A percentile compares a stretch with the other conserved stretches of the same genome.
These are phyloP conservation scores for Saccharomyces pastorianus DNA, from an alignment of 1,139 yeast species.

Conservation along the genomic window DNA sequence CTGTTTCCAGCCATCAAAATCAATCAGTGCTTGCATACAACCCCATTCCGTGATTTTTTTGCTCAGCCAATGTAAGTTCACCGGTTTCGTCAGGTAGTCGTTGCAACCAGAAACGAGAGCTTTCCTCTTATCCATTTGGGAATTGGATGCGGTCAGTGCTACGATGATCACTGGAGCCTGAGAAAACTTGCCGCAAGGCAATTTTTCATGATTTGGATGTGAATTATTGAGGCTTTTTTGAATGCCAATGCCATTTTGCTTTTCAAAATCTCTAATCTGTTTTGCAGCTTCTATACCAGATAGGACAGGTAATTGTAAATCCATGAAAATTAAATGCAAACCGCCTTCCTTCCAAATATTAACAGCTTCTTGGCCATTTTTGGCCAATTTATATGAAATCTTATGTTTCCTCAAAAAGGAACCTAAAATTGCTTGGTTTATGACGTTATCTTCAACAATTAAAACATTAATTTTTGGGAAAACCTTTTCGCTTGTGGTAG, in stretches of 20 bases:
- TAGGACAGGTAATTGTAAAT: constrained; percentile 86
- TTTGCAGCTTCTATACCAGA: constrained; percentile 90
- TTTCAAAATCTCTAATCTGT: constrained; percentile 77
- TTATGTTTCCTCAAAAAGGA: constrained; percentile 83
- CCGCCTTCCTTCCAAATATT: constrained; percentile 94
- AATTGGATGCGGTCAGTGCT: constrained; percentile 86
- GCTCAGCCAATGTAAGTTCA: constrained; percentile 86
- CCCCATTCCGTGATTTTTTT: constrained; percentile 96
- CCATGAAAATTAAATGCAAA: constrained; percentile 87
- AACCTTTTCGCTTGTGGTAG: constrained; percentile 26
- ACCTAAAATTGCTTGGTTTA: constrained; percentile 86
- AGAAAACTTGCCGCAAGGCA: constrained; percentile 2
- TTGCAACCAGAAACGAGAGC: constrained; percentile 96
- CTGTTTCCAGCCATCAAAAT: constrained; percentile 86
- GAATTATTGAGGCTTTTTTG: constrained; percentile 3
- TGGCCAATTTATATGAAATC: constrained; percentile 78
- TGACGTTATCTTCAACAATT: constrained; percentile 92
- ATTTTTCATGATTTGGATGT: neutral
- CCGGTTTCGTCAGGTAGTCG: constrained; percentile 92
- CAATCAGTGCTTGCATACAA: constrained; percentile 93
- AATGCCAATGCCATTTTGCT: constrained; percentile 70
- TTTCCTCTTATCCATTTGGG: constrained; percentile 76
- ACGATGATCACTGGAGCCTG: constrained; percentile 87
- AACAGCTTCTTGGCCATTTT: constrained; percentile 86
- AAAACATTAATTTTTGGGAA: constrained; percentile 78